Conservation (phyloP, 164 flowering plant species). For the Magnolia changhungtana region DNA sequence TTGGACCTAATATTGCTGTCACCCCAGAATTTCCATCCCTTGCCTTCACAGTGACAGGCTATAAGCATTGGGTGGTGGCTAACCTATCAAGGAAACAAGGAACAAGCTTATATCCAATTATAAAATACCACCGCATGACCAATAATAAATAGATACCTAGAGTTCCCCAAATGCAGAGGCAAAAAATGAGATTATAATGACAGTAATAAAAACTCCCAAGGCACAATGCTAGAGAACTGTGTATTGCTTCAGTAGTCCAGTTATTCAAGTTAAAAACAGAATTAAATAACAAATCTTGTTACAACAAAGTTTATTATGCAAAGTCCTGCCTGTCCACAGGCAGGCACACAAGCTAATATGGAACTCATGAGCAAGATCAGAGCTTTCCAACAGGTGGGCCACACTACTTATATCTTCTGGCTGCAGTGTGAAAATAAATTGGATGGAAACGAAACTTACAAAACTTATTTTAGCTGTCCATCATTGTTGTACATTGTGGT, state of each 20-base stretch:
- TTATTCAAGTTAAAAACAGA: background rate
- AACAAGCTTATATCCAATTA: background rate
- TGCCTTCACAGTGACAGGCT: conserved; percentile 98
- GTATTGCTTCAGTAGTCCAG: background rate
- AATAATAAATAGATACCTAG: background rate
- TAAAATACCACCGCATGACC: background rate
- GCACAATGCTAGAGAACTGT: no score
- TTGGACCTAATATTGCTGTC: conserved; percentile 82
- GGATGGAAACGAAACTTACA: no score
- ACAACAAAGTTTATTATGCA: background rate
- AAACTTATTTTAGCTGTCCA: no score
- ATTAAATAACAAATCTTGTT: background rate
- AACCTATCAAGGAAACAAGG: conserved; percentile 51
- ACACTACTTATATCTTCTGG: no score
- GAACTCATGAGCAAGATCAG: no score
- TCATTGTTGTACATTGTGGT: no score
- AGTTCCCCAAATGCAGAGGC: background rate
- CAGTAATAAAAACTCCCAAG: background rate
- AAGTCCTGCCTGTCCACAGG: no score
- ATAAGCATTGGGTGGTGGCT: conserved; percentile 95
- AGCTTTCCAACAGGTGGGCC: no score
- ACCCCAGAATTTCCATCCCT: conserved; percentile 94
- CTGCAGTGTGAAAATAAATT: no score
- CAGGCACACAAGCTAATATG: no score
- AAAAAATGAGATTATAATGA: background rate